Percentiles rank a stretch among this genome's conserved stretches.
phyloP scores from a whole-genome alignment of 1,284 basidiomycete genomes.

The Ganoderma sinense region DNA sequence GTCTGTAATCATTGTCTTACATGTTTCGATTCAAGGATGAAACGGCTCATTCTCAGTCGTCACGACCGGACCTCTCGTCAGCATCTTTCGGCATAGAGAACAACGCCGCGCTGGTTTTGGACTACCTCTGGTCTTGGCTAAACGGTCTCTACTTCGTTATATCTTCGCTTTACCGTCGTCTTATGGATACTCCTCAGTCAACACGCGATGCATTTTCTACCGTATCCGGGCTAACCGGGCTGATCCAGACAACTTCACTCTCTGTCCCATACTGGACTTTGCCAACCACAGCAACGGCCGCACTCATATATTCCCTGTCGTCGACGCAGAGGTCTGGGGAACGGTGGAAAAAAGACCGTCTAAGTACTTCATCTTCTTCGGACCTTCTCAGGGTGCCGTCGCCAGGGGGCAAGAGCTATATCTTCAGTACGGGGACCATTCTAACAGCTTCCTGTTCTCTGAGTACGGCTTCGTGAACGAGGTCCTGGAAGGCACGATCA shows the following conservation, averaged over 20 bases:
- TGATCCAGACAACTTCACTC: conserved; percentile 78
- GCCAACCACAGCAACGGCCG: conserved; percentile 71
- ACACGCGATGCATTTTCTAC: conserved; percentile 87
- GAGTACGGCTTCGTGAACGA: conserved; percentile 85
- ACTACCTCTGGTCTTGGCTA: conserved; percentile 88
- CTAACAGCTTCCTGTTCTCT: conserved; percentile 76
- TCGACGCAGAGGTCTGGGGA: conserved; percentile 46
- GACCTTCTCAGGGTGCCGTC: conserved; percentile 52
- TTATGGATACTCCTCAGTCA: conserved; percentile 59
- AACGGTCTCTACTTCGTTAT: conserved; percentile 59
- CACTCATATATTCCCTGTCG: conserved; percentile 51
- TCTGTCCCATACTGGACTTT: conserved; percentile 88
- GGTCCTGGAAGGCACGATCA: conserved; percentile 38
- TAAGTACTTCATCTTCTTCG: conserved; percentile 55
- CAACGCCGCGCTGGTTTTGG: conserved; percentile 28
- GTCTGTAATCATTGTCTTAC: conserved; percentile 1
- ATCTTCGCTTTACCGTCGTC: conserved; percentile 13
- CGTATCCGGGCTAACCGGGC: conserved; percentile 61
- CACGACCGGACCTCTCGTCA: conserved; percentile 7
- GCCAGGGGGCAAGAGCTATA: conserved; percentile 67
- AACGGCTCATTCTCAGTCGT: conserved; percentile 15
- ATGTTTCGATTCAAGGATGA: conserved; percentile 17
- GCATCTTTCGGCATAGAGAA: conserved; percentile 13
- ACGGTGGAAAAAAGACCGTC: conserved; percentile 5
- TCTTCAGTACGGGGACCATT: conserved; percentile 80